These are phyloP conservation scores for Geranium brycei DNA, from an alignment of 345 rosid genomes.

Conservation along the genomic window DNA sequence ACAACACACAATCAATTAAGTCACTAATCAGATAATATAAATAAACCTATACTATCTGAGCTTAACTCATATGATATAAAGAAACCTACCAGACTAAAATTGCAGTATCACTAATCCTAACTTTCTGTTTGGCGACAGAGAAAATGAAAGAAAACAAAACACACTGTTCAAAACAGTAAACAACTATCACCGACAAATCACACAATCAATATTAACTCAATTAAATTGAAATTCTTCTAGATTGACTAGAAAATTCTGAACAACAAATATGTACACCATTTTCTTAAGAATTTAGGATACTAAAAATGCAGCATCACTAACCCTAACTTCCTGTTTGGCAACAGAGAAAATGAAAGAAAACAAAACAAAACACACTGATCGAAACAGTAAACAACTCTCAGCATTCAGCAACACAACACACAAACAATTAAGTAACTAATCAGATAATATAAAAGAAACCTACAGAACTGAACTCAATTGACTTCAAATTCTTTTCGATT, in stretches of 20 bases:
- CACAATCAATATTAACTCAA: too few relatives aligned
- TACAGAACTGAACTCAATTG: too few relatives aligned
- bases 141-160: neutral
- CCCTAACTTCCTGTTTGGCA: too few relatives aligned
- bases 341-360: neutral
- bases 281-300: neutral
- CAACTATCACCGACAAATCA: neutral
- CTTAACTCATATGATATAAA: too few relatives aligned
- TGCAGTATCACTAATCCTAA: neutral
- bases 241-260: too few relatives aligned
- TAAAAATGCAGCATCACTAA: too few relatives aligned
- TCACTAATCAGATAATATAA: too few relatives aligned
- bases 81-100: too few relatives aligned
- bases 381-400: neutral
- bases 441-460: too few relatives aligned
- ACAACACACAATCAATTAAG: neutral
- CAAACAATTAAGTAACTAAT: neutral
- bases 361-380: neutral
- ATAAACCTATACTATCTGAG: too few relatives aligned
- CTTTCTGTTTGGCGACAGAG: neutral
- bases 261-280: neutral
- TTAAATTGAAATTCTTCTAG: too few relatives aligned
- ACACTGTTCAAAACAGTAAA: neutral
- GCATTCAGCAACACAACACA: neutral
- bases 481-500: too few relatives aligned